Conservation (phyloP, 2,329 filamentous ascomycete species). For the Botrytis paeoniae region DNA sequence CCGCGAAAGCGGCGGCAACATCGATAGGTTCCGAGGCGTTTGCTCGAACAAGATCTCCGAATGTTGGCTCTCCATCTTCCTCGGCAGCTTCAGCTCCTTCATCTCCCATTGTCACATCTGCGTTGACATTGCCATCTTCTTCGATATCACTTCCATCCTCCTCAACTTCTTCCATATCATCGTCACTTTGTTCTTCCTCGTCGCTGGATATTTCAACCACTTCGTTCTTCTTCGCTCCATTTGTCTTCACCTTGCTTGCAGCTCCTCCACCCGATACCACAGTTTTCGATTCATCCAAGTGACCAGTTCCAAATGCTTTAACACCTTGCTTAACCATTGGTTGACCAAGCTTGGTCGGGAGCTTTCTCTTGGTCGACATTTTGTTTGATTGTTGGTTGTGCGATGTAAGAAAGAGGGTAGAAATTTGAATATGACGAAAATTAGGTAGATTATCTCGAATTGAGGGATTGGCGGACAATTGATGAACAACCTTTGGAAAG, state of each 20-base stretch:
- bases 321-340: constrained; percentile 54
- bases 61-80: constrained; percentile 57
- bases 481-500: neutral
- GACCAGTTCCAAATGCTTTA: constrained; percentile 48
- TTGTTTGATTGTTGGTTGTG: constrained; percentile 4
- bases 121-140: constrained; percentile 44
- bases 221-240: constrained; percentile 22
- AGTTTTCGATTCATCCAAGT: constrained; percentile 57
- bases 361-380: constrained; percentile 63
- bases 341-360: constrained; percentile 53
- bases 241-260: constrained; percentile 27
- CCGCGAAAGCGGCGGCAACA: constrained; percentile 60
- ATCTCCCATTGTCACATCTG: constrained; percentile 37
- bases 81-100: constrained; percentile 41
- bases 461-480: neutral
- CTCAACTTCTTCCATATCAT: constrained; percentile 46
- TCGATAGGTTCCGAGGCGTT: constrained; percentile 72
- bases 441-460: neutral
- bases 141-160: constrained; percentile 46
- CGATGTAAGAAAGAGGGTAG: neutral
- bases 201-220: constrained; percentile 59
- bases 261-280: constrained; percentile 45
- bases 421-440: neutral
- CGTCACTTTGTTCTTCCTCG: constrained; percentile 42
- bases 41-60: constrained; percentile 78